A percentile compares a stretch with the other conserved stretches of the same genome.
These are phyloP conservation scores for Saccharomycopsis fermentans DNA, from an alignment of 805 yeast genomes.

Conservation along the genomic window DNA sequence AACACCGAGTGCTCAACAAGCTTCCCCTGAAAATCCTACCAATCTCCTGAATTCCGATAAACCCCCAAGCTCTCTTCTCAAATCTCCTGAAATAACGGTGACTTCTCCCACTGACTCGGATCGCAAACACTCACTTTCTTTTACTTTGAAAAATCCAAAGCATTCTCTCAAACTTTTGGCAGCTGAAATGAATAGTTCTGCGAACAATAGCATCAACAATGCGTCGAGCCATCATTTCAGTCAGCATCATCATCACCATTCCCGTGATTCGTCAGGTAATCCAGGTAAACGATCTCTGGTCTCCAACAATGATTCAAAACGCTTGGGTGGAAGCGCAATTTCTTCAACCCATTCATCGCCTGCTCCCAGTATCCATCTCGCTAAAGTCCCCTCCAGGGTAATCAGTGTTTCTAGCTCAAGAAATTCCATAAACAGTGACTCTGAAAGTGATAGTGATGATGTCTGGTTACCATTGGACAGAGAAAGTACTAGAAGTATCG, in stretches of 20 bases:
- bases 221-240: too few species aligned
- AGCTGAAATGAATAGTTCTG: neutral
- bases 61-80: neutral
- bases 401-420: neutral
- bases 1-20: too few species aligned
- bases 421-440: neutral
- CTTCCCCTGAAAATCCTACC: too few species aligned
- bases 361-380: neutral
- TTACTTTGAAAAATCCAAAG: neutral
- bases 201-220: neutral
- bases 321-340: neutral
- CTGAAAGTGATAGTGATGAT: conserved; percentile 1
- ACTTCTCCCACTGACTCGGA: neutral
- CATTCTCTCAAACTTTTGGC: neutral
- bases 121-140: neutral
- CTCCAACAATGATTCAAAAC: neutral
- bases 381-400: neutral
- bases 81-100: neutral
- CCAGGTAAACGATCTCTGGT: neutral
- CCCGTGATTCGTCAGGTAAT: neutral
- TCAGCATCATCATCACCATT: too few species aligned
- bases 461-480: conserved; percentile 6
- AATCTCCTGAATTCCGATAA: too few species aligned
- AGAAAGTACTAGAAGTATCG: neutral
- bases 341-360: neutral